These are phyloP conservation scores for Halenospora varia DNA, from an alignment of 495 filamentous ascomycete genomes.

Conservation along the genomic window DNA sequence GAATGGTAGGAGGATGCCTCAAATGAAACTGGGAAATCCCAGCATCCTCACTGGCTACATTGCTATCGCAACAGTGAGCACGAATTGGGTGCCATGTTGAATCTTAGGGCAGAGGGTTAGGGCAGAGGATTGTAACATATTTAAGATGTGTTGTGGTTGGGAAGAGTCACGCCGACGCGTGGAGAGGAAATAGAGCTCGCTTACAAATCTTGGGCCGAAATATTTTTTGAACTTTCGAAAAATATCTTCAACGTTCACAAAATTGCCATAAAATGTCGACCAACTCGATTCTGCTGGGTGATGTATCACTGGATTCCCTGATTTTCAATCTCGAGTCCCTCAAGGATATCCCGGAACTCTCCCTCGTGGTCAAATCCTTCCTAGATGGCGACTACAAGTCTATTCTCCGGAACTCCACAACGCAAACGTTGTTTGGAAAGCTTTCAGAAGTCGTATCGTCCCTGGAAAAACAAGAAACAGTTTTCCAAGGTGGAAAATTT, in stretches of 20 bases:
- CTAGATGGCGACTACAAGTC: slow-evolving; percentile 22
- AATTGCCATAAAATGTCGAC: neutral
- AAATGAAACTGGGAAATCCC: too few species aligned
- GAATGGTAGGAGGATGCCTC: too few species aligned
- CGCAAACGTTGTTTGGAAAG: slow-evolving; percentile 16
- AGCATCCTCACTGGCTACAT: too few species aligned
- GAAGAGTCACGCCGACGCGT: neutral
- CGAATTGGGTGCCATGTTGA: too few species aligned
- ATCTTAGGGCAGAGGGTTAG: neutral
- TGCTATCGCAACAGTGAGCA: too few species aligned
- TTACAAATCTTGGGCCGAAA: neutral
- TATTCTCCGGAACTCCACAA: slow-evolving; percentile 15
- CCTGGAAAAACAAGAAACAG: slow-evolving; percentile 6
- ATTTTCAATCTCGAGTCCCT: slow-evolving; percentile 17
- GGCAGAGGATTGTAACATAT: neutral
- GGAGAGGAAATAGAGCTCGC: neutral
- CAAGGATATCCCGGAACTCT: slow-evolving; percentile 14
- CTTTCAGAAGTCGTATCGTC: slow-evolving; percentile 1
- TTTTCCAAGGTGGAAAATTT: slow-evolving; percentile 1
- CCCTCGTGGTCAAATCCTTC: slow-evolving; percentile 12
- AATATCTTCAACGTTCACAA: neutral
- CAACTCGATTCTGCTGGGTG: neutral
- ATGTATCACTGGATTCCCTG: slow-evolving; percentile 15
- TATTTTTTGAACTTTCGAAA: neutral
- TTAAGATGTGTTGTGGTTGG: neutral